A percentile compares a stretch with the other conserved stretches of the same genome.
These are phyloP conservation scores for Neophaeococcomyces aloes DNA, from an alignment of 2,329 filamentous ascomycete genomes.

Conservation along the genomic window DNA sequence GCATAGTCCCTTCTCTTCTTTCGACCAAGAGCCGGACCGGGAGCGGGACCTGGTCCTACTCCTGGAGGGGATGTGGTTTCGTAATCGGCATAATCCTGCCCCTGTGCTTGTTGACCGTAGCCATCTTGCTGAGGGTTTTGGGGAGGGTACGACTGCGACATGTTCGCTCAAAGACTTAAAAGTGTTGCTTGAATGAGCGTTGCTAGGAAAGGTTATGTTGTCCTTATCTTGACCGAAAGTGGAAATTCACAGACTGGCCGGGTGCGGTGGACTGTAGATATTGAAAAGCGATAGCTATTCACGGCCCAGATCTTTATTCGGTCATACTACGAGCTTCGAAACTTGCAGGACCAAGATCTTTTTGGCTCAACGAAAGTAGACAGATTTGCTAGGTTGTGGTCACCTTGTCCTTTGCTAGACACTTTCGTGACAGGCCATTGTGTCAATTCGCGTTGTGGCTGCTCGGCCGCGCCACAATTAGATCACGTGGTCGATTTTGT, in stretches of 20 bases:
- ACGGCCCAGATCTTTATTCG: no score
- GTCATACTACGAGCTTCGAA: no score
- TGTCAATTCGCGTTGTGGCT: conserved; percentile 8
- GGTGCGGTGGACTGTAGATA: not conserved
- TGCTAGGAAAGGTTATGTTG: not conserved
- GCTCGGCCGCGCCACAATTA: not conserved
- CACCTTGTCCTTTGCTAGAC: conserved; percentile 2
- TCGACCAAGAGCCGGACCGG: conserved; percentile 24
- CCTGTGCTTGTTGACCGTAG: conserved; percentile 34
- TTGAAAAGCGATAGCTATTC: no score
- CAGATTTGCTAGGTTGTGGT: not conserved
- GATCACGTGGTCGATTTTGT: conserved; percentile 2
- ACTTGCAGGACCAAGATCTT: not conserved
- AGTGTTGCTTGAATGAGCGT: no score
- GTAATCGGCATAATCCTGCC: conserved; percentile 30
- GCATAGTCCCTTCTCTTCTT: conserved; percentile 90
- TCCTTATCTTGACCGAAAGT: not conserved
- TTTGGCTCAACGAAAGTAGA: not conserved
- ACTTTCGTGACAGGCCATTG: not conserved
- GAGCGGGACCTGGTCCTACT: conserved; percentile 11
- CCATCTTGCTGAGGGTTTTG: conserved; percentile 30
- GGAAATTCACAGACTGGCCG: not conserved
- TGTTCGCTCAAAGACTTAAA: not conserved
- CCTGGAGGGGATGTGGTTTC: conserved; percentile 23
- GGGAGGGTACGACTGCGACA: conserved; percentile 4